Evolutionary conservation across 257 asterid species (phyloP), one percentile per base, ranked within the genome.

Genomic region (Hygrophila difformis): DNA sequence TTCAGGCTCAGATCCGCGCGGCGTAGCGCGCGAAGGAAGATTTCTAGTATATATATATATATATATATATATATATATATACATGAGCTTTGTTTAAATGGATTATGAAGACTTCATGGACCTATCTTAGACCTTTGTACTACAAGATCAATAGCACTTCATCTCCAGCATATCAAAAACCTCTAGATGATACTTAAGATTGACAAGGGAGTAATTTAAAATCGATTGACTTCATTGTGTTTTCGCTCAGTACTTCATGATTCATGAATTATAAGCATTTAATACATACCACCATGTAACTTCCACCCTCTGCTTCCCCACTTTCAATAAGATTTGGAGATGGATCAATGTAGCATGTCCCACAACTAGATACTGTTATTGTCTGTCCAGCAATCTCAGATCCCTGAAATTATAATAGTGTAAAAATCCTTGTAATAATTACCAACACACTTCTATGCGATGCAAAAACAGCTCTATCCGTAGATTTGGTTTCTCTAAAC

Each of bases 321-420:
- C 8, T 36, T 16, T 66, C 47, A 14, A 12, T 35, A 18, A 44
- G 56, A 53, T 60, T 45, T n/a, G 73, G 68, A 61, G 73, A 66
- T 8, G 68, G 50, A 61, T 66, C 57, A 0, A 51, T 50, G 16
- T 56, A 7, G 26, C n/a, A 40, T 11, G 53, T 24, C 39, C 73
- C 73, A 2, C 58, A 56, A 36, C 61, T 60, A 42, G 49, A 50
- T 44, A 66, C 56, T 23, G 64, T 39, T 24, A 66, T 64, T 8
- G 63, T 57, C 61, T 66, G 64, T n/a, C 51, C 51, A 5, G 65
- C 61, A 61, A 66, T 60, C 61, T 61, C 68, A 3, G 73, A 66
- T 39, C 73, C 73, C 73, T 66, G 68, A 22, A 14, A 55, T 42
- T 16, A 9, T 6, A 33, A 2, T 42, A 9, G 37, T 3, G 29